These are phyloP conservation scores for Nicotiana rustica DNA, from an alignment of 305 asterid genomes.

Conservation along the genomic window DNA sequence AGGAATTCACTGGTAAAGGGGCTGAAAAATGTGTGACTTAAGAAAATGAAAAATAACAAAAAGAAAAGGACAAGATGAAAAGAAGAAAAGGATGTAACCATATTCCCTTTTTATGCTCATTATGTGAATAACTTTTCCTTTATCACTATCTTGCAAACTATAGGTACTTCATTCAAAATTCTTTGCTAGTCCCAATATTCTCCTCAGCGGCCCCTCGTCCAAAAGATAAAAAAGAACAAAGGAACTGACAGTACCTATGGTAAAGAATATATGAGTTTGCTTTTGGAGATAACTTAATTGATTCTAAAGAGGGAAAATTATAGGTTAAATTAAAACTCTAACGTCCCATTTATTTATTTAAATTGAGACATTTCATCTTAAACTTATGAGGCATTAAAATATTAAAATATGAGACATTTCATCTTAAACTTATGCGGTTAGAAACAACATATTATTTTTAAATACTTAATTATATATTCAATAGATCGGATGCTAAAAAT, in stretches of 20 bases:
- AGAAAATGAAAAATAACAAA: constrained; percentile 34
- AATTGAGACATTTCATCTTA: too few species aligned
- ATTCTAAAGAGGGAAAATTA: too few species aligned
- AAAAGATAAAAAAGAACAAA: background rate
- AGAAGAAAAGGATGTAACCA: constrained; percentile 36
- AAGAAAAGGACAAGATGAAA: constrained; percentile 37
- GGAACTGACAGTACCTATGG: background rate
- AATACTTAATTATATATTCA: too few species aligned
- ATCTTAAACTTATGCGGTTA: too few species aligned
- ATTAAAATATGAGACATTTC: too few species aligned
- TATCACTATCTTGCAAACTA: constrained; percentile 31
- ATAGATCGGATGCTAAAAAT: too few species aligned
- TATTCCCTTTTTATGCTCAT: constrained; percentile 36
- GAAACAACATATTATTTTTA: too few species aligned
- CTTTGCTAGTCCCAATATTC: constrained; percentile 25
- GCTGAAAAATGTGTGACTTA: constrained; percentile 11
- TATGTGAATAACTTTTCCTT: constrained; percentile 33
- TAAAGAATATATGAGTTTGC: background rate
- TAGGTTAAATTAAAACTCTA: background rate
- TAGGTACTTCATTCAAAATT: constrained; percentile 28
- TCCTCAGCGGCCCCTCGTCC: background rate
- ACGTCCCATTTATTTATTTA: background rate
- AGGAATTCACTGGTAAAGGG: constrained; percentile 23
- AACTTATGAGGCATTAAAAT: too few species aligned
- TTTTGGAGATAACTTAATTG: background rate